phyloP scores from a whole-genome alignment of 352 stramenopile genomes.

The Phytophthora megakarya region DNA sequence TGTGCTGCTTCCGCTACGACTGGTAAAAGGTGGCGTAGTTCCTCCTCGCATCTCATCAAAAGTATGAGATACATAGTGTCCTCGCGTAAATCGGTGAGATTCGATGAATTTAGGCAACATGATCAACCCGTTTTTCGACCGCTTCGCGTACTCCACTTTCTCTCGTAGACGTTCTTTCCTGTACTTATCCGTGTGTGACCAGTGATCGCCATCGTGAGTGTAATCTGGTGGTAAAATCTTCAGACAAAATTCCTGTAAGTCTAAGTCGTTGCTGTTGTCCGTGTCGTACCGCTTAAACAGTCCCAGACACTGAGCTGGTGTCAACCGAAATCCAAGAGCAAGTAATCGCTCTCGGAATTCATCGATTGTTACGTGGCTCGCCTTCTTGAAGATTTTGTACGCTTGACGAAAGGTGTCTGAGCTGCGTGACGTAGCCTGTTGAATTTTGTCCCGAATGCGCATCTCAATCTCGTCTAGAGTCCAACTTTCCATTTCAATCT shows the following conservation, averaged over 20 bases:
- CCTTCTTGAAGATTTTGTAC: slow-evolving; percentile 85
- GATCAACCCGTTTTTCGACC: slow-evolving; percentile 65
- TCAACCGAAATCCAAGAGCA: slow-evolving; percentile 73
- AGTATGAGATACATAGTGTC: slow-evolving; percentile 42
- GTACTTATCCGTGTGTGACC: slow-evolving; percentile 69
- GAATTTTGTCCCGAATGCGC: slow-evolving; percentile 82
- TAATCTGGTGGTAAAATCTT: slow-evolving; percentile 82
- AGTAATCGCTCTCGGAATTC: slow-evolving; percentile 77
- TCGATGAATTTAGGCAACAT: slow-evolving; percentile 70
- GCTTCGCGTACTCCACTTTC: slow-evolving; percentile 67
- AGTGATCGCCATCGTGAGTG: slow-evolving; percentile 77
- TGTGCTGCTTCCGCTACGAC: slow-evolving; percentile 1
- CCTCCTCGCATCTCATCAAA: slow-evolving; percentile 52
- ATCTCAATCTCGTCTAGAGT: slow-evolving; percentile 78
- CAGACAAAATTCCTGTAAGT: slow-evolving; percentile 85
- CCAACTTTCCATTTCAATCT: slow-evolving; percentile 81
- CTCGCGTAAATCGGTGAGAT: slow-evolving; percentile 54
- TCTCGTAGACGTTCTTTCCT: slow-evolving; percentile 49
- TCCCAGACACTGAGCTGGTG: slow-evolving; percentile 57
- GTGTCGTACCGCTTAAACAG: slow-evolving; percentile 80
- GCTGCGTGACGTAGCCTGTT: slow-evolving; percentile 75
- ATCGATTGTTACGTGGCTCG: slow-evolving; percentile 67
- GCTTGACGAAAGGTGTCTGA: slow-evolving; percentile 83
- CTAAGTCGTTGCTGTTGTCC: slow-evolving; percentile 77
- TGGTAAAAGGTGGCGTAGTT: slow-evolving; percentile 3